A percentile compares a stretch with the other conserved stretches of the same genome.
Conservation (phyloP, 169 alveolate genomes). For the Hepatocystis sp. region DNA sequence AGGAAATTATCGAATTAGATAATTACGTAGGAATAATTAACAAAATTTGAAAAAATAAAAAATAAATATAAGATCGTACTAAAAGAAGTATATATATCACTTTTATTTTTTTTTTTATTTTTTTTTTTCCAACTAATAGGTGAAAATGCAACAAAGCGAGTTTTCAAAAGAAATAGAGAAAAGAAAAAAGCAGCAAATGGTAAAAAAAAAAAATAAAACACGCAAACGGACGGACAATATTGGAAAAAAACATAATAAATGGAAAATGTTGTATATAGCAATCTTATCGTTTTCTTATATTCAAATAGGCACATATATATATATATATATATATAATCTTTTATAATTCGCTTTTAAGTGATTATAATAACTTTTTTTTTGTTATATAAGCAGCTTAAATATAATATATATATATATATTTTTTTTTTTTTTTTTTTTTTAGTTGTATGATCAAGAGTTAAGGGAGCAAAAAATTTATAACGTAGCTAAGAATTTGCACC, state of each 20-base stretch:
- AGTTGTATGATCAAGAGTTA: constrained; percentile 33
- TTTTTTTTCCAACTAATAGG: constrained; percentile 20
- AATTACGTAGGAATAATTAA: constrained; percentile 20
- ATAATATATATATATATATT: too few species aligned
- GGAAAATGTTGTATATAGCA: not conserved
- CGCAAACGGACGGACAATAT: too few species aligned
- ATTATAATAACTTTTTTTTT: too few species aligned
- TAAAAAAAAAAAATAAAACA: not conserved
- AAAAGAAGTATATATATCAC: too few species aligned
- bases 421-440: too few species aligned
- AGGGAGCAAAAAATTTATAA: constrained; percentile 39
- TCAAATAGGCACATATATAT: not conserved
- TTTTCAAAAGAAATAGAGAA: constrained; percentile 37
- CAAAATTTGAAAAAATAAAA: too few species aligned
- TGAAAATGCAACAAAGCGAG: constrained; percentile 13
- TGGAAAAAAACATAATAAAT: too few species aligned
- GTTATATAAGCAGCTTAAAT: too few species aligned
- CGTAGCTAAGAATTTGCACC: constrained; percentile 69
- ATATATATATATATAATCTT: not conserved
- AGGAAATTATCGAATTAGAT: constrained; percentile 43
- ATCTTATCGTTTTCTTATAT: too few species aligned
- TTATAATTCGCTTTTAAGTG: too few species aligned
- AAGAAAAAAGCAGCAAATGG: constrained; percentile 38
- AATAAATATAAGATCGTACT: too few species aligned
- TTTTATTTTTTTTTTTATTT: too few species aligned